These are phyloP conservation scores for Ormosia emarginata DNA, from an alignment of 306 rosid genomes.

Conservation along the genomic window DNA sequence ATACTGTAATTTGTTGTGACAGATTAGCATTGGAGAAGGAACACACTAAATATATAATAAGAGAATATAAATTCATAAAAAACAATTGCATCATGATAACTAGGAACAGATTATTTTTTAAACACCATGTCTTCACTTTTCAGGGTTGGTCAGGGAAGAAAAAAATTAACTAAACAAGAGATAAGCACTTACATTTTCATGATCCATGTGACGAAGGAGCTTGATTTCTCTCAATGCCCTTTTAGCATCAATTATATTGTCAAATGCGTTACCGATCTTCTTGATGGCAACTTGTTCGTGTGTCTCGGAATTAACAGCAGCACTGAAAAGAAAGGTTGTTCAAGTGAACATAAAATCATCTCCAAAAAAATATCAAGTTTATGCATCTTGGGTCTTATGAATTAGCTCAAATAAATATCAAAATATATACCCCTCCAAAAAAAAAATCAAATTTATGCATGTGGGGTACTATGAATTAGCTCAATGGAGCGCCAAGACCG, in stretches of 20 bases:
- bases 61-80: neutral
- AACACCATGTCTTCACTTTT: neutral
- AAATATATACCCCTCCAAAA: no score
- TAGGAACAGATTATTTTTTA: neutral
- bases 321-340: slow-evolving; percentile 39
- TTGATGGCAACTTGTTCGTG: slow-evolving; percentile 95
- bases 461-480: neutral
- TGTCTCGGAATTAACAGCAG: slow-evolving; percentile 88
- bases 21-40: neutral
- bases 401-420: neutral
- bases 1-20: neutral
- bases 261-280: slow-evolving; percentile 95
- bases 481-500: neutral
- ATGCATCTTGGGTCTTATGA: neutral
- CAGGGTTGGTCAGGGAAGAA: neutral
- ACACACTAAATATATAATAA: neutral
- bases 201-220: slow-evolving; percentile 95
- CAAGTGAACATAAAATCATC: slow-evolving; percentile 5
- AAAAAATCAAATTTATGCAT: neutral
- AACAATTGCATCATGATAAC: neutral
- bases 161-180: neutral
- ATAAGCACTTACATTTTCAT: slow-evolving; percentile 66
- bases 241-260: slow-evolving; percentile 90
- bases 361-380: neutral
- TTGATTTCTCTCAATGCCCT: slow-evolving; percentile 94